Evolutionary conservation across 306 rosid genomes (phyloP), one percentile per base, ranked within the genome.

Genomic region (Lathyrus oleraceus): DNA sequence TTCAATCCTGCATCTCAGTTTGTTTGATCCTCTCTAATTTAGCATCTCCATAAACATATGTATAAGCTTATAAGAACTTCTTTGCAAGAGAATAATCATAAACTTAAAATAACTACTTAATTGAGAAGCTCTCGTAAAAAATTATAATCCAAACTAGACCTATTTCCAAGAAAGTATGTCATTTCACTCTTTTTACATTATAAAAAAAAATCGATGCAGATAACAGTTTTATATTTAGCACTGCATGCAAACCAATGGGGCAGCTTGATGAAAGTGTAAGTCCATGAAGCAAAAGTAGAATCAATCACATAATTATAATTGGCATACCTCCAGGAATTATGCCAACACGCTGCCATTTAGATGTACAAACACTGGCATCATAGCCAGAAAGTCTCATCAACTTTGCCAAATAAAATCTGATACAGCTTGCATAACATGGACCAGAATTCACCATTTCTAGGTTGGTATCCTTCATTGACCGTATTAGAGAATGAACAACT

Each of bases 291-390:
- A 53, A 45, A 72, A 43, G 32, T 36, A 70, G 53, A 66, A 23
- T 58, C 36, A 74, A 75, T 13, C 25, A 70, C 25, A 59, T 52
- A 43, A 15, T 44, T 27, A 45, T 5, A 60, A 20, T 21, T 1
- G 32, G 40, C 78, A 83, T 91, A 94, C 99, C 97, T 82, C 99
- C 97, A 10, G 99, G 99, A 64, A 94, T 97, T 79, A 85, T 94
- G 80, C 97, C 88, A 71, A 81, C 82, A 57, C 85, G 92, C 79
- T 86, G 99, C 99, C 99, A 94, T 81, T 85, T 83, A 54, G 97
- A 82, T 30, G 85, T 47, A 76, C 99, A 94, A 27, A 94, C 89
- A 75, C 91, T 89, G 19, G 99, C 97, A 45, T 94, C 97, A 56
- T 94, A 86, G 19, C 99, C 95, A 35, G 95, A 81, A 47, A 73